These are phyloP conservation scores for Claviceps arundinis DNA, from an alignment of 2,329 filamentous ascomycete genomes.

Conservation along the genomic window DNA sequence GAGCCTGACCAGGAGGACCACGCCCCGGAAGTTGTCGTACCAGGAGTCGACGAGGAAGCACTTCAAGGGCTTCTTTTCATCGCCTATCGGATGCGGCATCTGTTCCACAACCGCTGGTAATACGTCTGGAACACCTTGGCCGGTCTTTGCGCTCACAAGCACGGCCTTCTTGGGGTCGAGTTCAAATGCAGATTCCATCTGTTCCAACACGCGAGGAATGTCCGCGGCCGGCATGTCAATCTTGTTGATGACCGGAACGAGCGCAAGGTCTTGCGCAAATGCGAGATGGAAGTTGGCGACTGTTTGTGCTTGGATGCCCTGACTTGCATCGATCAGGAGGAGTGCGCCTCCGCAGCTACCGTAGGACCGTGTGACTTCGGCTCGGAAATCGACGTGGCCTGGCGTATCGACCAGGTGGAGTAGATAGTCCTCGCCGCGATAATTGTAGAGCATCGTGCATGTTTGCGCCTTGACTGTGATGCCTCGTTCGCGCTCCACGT, in stretches of 20 bases:
- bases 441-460: conserved; percentile 90
- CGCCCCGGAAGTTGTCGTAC: conserved; percentile 94
- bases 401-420: conserved; percentile 94
- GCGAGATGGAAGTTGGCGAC: conserved; percentile 98
- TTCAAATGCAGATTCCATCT: conserved; percentile 80
- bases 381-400: conserved; percentile 93
- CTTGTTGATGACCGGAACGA: conserved; percentile 94
- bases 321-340: conserved; percentile 86
- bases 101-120: conserved; percentile 75
- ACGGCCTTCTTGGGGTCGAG: conserved; percentile 60
- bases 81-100: conserved; percentile 69
- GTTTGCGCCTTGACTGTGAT: conserved; percentile 99
- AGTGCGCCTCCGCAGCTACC: conserved; percentile 89
- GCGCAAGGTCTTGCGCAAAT: conserved; percentile 74
- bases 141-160: conserved; percentile 82
- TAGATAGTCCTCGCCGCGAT: conserved; percentile 77
- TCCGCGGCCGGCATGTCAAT: conserved; percentile 87
- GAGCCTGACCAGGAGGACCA: conserved; percentile 77
- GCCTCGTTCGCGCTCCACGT: conserved; percentile 51
- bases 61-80: conserved; percentile 58
- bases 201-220: conserved; percentile 68
- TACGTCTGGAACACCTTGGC: conserved; percentile 70
- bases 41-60: conserved; percentile 92
- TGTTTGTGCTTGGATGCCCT: conserved; percentile 94
- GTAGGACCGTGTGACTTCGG: conserved; percentile 91